Conservation (phyloP, 208 protist genomes). For the Tetramitus jugosus region DNA sequence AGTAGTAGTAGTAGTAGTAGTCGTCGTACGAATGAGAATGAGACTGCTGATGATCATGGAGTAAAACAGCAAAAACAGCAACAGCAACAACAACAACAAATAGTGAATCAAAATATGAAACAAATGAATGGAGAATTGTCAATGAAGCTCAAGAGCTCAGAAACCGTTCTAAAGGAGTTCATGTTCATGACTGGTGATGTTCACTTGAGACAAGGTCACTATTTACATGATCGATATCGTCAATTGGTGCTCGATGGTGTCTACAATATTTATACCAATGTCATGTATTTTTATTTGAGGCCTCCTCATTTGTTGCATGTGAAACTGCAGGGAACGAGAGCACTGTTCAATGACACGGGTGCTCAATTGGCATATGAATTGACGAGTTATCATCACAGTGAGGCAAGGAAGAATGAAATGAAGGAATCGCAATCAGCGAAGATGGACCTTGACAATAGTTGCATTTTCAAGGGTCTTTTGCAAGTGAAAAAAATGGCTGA, state of each 20-base stretch:
- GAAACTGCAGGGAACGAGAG: not conserved
- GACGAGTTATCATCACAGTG: not conserved
- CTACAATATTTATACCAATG: not conserved
- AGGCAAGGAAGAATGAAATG: not conserved
- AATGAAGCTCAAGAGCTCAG: not conserved
- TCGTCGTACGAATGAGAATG: too few species aligned
- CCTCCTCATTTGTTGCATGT: not conserved
- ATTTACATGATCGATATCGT: not conserved
- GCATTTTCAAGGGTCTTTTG: not conserved
- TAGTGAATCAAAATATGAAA: too few species aligned
- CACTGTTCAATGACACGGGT: not conserved
- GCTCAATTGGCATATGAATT: not conserved
- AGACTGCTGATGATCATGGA: too few species aligned
- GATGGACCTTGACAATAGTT: not conserved
- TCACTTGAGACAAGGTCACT: not conserved
- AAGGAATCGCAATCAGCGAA: not conserved
- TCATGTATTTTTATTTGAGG: not conserved
- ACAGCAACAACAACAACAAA: too few species aligned
- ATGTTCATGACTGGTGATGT: not conserved
- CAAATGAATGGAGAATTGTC: not conserved
- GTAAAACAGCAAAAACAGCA: too few species aligned
- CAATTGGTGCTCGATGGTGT: not conserved
- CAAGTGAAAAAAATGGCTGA: not conserved
- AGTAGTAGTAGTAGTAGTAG: too few species aligned
- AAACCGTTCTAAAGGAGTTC: constrained; percentile 12